Evolutionary conservation across 768 basidiomycete species (phyloP), one percentile per base, ranked within the genome.

Genomic region (Boletus eberwhitei): DNA sequence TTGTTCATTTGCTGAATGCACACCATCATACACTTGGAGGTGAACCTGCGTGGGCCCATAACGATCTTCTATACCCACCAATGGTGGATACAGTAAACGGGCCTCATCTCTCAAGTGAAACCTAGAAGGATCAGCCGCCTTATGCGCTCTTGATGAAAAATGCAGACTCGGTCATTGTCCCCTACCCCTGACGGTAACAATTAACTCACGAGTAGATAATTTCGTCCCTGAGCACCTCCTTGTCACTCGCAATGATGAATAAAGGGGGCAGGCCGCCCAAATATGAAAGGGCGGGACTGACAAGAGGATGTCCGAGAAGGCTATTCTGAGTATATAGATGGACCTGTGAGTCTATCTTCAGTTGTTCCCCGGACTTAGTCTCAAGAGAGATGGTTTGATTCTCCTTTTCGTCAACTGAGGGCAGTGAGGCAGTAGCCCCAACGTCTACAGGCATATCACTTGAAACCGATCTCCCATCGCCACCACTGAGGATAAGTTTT

Each of bases 191-290:
- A 44, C 2, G 41, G 42, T 6, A 48, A 41, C 24, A 22, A 54
- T 37, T 24, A 34, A 77, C 86, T 58, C 46, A 90, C 92, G 81
- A 74, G 65, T 92, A 98, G 31, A 98, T 83, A 34, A 92, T 85
- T 70, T 98, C 96, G 66, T 98, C 96, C 50, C 94, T 77, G 40
- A 98, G 71, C 0, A 96, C 92, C 73, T 98, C 96, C 62, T 87
- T 89, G 52, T 97, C 90, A 38, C 96, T 86, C 1, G 85, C 88
- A 59, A 94, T 84, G 59, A 99, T 73, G 24, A 93, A 72, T 43
- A 98, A 65, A 13, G 97, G 97, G 2, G 92, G 92, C 0, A 99
- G 71, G 2, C 95, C 95, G 6, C 96, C 97, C 12, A 99, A 79
- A 70, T 93, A 94, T 0, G 83, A 82, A 58, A 89, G 67, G 8